phyloP scores from a whole-genome alignment of 768 basidiomycete species.

The Rhodotorula toruloides region DNA sequence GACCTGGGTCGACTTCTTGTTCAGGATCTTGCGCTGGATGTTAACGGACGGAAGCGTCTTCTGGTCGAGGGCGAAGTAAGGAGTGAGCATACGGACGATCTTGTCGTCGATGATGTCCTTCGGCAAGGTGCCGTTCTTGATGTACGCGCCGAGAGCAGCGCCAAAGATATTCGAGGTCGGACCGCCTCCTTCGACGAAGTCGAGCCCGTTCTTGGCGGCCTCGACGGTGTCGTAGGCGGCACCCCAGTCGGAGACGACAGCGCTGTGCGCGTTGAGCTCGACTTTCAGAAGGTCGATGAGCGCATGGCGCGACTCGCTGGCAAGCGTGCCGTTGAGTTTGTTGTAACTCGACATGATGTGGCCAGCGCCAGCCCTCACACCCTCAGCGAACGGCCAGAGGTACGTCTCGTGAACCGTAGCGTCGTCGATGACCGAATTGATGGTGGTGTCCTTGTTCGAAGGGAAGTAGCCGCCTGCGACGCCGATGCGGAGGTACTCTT shows the following conservation, averaged over 20 bases:
- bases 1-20: background rate
- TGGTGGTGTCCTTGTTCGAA: slow-evolving; percentile 42
- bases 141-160: background rate
- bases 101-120: slow-evolving; percentile 26
- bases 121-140: slow-evolving; percentile 13
- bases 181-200: background rate
- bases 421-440: slow-evolving; percentile 52
- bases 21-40: background rate
- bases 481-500: slow-evolving; percentile 47
- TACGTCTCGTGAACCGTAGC: slow-evolving; percentile 44
- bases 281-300: slow-evolving; percentile 70
- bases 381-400: slow-evolving; percentile 15
- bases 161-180: slow-evolving; percentile 9
- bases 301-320: slow-evolving; percentile 67
- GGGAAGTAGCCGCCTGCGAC: slow-evolving; percentile 29
- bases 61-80: slow-evolving; percentile 24
- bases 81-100: slow-evolving; percentile 14
- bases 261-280: slow-evolving; percentile 46
- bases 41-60: background rate
- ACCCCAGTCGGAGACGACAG: slow-evolving; percentile 16
- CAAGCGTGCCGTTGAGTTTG: slow-evolving; percentile 43
- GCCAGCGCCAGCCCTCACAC: slow-evolving; percentile 10
- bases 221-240: background rate
- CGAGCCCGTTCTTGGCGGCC: slow-evolving; percentile 3
- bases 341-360: slow-evolving; percentile 35